These are phyloP conservation scores for Rhynchosporium secalis DNA, from an alignment of 2,329 filamentous ascomycete genomes.

Conservation along the genomic window DNA sequence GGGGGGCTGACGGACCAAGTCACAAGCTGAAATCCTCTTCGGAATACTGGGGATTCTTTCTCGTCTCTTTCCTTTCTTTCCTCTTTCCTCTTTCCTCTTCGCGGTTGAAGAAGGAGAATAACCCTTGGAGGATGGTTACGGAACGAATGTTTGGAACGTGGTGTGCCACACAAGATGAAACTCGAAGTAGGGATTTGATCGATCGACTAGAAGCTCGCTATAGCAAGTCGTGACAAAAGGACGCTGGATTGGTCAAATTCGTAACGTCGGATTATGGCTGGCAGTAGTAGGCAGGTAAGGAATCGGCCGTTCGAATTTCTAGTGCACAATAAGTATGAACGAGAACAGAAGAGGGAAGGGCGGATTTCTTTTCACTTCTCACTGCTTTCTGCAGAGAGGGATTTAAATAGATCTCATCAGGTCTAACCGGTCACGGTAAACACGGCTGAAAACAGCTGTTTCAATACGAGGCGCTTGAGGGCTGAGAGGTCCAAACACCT, in stretches of 20 bases:
- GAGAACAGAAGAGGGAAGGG: neutral
- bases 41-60: no score
- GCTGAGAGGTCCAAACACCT: slow-evolving; percentile 7
- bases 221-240: neutral
- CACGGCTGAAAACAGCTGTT: slow-evolving; percentile 3
- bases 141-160: neutral
- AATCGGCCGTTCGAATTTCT: neutral
- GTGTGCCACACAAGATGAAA: neutral
- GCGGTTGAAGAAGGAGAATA: neutral
- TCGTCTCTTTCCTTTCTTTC: no score
- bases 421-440: slow-evolving; percentile 5
- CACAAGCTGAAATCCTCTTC: no score
- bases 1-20: slow-evolving; percentile 1
- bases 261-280: neutral
- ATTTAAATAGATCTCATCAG: neutral
- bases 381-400: neutral
- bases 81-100: slow-evolving; percentile 3
- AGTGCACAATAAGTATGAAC: neutral
- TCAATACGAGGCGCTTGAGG: slow-evolving; percentile 11
- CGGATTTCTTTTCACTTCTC: neutral
- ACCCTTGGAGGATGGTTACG: neutral
- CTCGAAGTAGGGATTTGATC: neutral
- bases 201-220: neutral
- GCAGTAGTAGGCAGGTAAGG: neutral
- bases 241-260: neutral